Conservation (phyloP, 2,329 filamentous ascomycete genomes). For the Orbilia ellipsospora region DNA sequence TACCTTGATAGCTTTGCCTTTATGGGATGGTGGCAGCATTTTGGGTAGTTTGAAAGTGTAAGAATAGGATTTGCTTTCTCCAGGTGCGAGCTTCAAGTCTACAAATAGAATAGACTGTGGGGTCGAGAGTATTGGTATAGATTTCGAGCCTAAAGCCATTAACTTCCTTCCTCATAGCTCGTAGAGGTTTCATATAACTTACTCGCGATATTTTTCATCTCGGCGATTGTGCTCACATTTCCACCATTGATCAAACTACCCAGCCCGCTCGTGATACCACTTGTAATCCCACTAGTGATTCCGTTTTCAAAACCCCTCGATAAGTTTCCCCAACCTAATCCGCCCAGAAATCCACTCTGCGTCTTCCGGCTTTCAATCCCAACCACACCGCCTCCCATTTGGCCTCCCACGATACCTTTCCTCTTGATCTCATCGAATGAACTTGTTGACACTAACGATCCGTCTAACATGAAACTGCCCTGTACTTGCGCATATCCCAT, state of each 20-base stretch:
- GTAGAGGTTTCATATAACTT: constrained; percentile 31
- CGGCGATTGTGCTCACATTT: constrained; percentile 91
- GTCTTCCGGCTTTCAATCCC: constrained; percentile 80
- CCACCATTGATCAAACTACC: constrained; percentile 86
- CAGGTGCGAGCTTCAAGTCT: constrained; percentile 84
- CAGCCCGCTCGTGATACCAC: constrained; percentile 79
- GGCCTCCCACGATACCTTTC: constrained; percentile 87
- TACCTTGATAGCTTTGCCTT: constrained; percentile 93
- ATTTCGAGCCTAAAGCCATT: constrained; percentile 69
- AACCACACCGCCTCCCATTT: constrained; percentile 83
- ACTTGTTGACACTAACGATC: constrained; percentile 85
- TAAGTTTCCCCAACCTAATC: constrained; percentile 82
- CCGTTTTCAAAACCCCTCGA: constrained; percentile 47
- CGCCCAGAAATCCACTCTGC: constrained; percentile 81
- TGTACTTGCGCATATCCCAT: constrained; percentile 98
- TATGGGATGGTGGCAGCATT: constrained; percentile 89
- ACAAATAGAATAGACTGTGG: constrained; percentile 97
- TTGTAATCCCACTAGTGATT: constrained; percentile 64
- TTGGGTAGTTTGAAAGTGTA: constrained; percentile 87
- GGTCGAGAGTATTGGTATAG: constrained; percentile 90
- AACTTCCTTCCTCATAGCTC: constrained; percentile 32
- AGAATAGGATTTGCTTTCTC: constrained; percentile 86
- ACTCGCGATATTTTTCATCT: constrained; percentile 89
- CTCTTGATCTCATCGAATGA: constrained; percentile 96
- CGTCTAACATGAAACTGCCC: constrained; percentile 90